phyloP scores from a whole-genome alignment of 2,329 filamentous ascomycete species.

The Claviceps humidiphila region DNA sequence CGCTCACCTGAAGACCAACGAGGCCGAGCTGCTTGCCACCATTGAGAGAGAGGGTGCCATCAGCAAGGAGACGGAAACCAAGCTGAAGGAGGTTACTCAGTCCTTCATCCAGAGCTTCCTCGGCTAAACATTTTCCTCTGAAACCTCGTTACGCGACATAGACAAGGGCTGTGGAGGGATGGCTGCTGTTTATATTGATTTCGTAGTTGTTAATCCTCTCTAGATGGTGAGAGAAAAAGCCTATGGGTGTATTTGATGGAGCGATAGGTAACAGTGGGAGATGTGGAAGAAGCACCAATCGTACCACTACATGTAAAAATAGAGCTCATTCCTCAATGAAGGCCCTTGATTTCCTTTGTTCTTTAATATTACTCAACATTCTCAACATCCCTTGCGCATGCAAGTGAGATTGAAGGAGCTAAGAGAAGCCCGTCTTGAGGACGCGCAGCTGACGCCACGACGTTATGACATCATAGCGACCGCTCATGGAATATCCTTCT shows the following conservation, averaged over 20 bases:
- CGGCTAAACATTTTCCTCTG: conserved; percentile 29
- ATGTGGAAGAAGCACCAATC: conserved; percentile 33
- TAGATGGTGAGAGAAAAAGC: conserved; percentile 30
- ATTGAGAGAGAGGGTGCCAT: conserved; percentile 94
- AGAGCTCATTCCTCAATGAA: conserved; percentile 49
- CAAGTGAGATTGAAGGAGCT: background rate
- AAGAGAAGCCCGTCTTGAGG: no score
- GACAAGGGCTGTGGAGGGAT: conserved; percentile 22
- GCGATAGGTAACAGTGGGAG: conserved; percentile 30
- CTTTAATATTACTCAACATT: conserved; percentile 12
- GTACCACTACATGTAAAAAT: conserved; percentile 48
- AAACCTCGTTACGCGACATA: conserved; percentile 17
- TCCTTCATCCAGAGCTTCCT: conserved; percentile 92
- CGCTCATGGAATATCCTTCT: background rate
- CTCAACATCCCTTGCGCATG: background rate
- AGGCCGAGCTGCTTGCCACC: conserved; percentile 66
- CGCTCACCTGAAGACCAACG: conserved; percentile 79
- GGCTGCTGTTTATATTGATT: conserved; percentile 37
- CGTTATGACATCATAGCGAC: background rate
- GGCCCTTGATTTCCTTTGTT: conserved; percentile 49
- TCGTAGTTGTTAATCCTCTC: conserved; percentile 22
- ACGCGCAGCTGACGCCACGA: background rate
- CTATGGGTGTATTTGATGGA: conserved; percentile 34
- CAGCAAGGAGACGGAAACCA: conserved; percentile 84
- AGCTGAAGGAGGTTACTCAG: conserved; percentile 62